Base-by-base conservation (phyloP, 768 basidiomycete species). In the Naganishia friedmannii region DNA sequence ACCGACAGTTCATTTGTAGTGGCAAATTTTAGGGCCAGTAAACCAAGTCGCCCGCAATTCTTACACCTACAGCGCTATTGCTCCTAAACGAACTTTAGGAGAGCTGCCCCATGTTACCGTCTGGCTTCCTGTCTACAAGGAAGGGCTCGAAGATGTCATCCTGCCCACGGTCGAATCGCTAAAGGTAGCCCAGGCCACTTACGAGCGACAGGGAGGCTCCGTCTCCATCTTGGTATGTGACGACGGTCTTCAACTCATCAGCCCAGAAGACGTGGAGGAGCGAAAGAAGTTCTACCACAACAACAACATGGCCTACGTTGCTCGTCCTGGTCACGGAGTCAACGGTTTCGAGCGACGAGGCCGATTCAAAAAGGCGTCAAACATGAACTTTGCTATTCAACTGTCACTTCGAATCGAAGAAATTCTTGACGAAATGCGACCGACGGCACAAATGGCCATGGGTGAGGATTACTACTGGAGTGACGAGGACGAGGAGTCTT, bases 311-410 rank as follows among this genome's bases (percentile, higher is more conserved):
- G 91, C 88, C 17, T 93, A 88, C 86, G 88, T 91, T 71, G 90
- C 92, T 29, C 87, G 91, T 48, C 91, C 91, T 0, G 84, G 84
- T 66, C 90, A 92, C 78, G 85, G 85, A 42, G 29, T 32, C 19
- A 87, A 87, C 77, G 90, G 89, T 0, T 91, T 86, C 83, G 85
- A 89, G 71, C 89, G 91, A 56, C 89, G 90, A 32, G 92, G 91
- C 53, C 86, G 90, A 26, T 95, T 95, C 85, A 95, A 95, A 84
- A 95, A 95, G 82, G 92, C 92, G 0, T 88, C 87, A 21, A 95
- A 95, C 81, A 88, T 94, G 89, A 95, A 94, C 78, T 92, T 89
- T 75, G 90, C 86, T 0, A 83, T 85, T n/a, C 82, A 87, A 75
- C 83, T 92, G 7, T 88, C 88, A 5, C 83, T 91, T 31, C 85